phyloP scores from a whole-genome alignment of 2,329 filamentous ascomycete genomes.

The Pseudogymnoascus sp. region DNA sequence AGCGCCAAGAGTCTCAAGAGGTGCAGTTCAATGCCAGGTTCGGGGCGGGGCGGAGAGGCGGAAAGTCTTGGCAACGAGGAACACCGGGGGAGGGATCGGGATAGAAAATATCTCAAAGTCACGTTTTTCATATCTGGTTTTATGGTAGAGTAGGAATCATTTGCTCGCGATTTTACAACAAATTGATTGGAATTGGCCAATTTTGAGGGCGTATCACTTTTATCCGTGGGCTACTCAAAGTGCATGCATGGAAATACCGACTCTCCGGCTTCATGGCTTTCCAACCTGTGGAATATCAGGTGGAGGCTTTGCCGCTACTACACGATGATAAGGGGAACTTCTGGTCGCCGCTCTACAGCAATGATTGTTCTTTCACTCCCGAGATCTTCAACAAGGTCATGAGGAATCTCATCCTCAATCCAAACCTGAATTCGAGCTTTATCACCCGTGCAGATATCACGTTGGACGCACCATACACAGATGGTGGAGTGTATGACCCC shows the following conservation, averaged over 20 bases:
- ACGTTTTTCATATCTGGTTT: neutral
- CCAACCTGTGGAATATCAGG: constrained; percentile 28
- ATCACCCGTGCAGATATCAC: constrained; percentile 72
- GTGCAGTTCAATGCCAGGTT: neutral
- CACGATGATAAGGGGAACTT: constrained; percentile 28
- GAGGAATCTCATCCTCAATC: constrained; percentile 67
- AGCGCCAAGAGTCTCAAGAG: constrained; percentile 7
- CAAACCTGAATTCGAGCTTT: constrained; percentile 70
- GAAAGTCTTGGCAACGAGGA: neutral
- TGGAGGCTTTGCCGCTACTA: constrained; percentile 28
- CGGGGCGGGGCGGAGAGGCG: neutral
- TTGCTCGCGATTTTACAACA: neutral
- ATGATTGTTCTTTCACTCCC: constrained; percentile 53
- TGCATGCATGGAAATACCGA: constrained; percentile 1
- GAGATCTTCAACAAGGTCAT: constrained; percentile 58
- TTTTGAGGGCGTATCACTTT: neutral
- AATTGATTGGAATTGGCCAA: neutral
- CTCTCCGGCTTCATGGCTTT: constrained; percentile 26
- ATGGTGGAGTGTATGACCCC: constrained; percentile 24
- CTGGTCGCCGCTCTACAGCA: constrained; percentile 48
- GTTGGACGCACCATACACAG: constrained; percentile 37
- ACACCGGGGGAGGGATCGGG: neutral
- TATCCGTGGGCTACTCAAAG: neutral
- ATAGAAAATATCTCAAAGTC: neutral
- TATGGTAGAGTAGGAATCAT: neutral